Evolutionary conservation across 805 yeast species (phyloP).

Genomic region (Yamadazyma nakazawae): DNA sequence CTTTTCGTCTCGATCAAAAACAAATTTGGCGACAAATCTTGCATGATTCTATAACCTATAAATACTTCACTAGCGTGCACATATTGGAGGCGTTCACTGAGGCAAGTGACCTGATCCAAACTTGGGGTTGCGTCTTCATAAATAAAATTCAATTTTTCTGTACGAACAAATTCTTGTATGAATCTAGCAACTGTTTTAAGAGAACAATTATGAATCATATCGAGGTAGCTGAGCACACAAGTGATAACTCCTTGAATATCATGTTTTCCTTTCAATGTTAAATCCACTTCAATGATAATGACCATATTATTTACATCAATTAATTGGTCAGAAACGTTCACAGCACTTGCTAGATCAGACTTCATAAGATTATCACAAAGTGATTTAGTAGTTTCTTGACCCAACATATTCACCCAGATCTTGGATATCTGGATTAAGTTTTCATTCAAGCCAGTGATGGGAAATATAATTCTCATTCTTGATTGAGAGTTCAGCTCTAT

Average conservation of each 20-base stretch:
- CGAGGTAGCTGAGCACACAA: constrained; percentile 23
- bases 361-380: constrained; percentile 39
- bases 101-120: constrained; percentile 45
- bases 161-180: constrained; percentile 46
- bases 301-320: constrained; percentile 30
- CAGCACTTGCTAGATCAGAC: constrained; percentile 27
- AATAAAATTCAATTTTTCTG: constrained; percentile 41
- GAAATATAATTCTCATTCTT: constrained; percentile 26
- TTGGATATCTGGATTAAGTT: constrained; percentile 12
- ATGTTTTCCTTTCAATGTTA: constrained; percentile 46
- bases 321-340: constrained; percentile 44
- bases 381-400: constrained; percentile 58
- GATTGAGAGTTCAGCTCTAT: constrained; percentile 36
- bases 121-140: constrained; percentile 35
- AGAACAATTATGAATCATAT: constrained; percentile 11
- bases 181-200: constrained; percentile 31
- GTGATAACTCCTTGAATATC: constrained; percentile 31
- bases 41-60: constrained; percentile 10
- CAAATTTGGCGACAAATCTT: background rate
- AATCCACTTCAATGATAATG: constrained; percentile 47
- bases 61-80: constrained; percentile 8
- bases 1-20: constrained; percentile 9
- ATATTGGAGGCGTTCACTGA: constrained; percentile 38
- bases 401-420: constrained; percentile 57
- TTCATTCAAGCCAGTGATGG: constrained; percentile 24